These are phyloP conservation scores for Coniochaeta sp. DNA, from an alignment of 2,329 filamentous ascomycete species.

Conservation along the genomic window DNA sequence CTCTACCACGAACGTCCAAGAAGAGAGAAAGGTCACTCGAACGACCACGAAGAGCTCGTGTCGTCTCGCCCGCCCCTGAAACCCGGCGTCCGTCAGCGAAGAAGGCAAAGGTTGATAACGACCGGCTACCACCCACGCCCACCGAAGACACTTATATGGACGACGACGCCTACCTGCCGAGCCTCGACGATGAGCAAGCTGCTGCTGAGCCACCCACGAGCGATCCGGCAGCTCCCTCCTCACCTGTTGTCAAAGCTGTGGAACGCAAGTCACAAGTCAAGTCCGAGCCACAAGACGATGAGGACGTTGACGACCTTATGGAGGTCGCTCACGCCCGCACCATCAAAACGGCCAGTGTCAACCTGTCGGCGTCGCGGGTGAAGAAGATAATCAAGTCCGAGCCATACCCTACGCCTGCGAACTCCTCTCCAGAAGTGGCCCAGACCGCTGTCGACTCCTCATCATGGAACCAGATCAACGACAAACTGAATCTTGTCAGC, in stretches of 20 bases:
- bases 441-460: conserved; percentile 64
- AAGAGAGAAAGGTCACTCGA: conserved; percentile 65
- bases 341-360: conserved; percentile 64
- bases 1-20: conserved; percentile 49
- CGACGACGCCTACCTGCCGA: conserved; percentile 47
- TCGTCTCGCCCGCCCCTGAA: conserved; percentile 65
- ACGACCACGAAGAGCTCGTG: conserved; percentile 64
- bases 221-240: conserved; percentile 71
- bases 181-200: conserved; percentile 53
- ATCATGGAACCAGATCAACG: conserved; percentile 81
- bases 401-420: conserved; percentile 61
- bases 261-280: conserved; percentile 58
- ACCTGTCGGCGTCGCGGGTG: conserved; percentile 72
- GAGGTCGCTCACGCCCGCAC: conserved; percentile 74
- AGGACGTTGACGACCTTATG: conserved; percentile 73
- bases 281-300: conserved; percentile 57
- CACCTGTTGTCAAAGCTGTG: conserved; percentile 72
- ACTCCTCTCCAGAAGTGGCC: conserved; percentile 60
- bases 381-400: conserved; percentile 66
- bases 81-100: conserved; percentile 46
- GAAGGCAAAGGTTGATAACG: conserved; percentile 46
- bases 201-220: conserved; percentile 62
- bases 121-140: conserved; percentile 36
- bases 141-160: conserved; percentile 42
- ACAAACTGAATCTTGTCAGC: conserved; percentile 77